A percentile compares a stretch with the other conserved stretches of the same genome.
These are phyloP conservation scores for Ceratopteris richardii DNA, from an alignment of 75 land plant genomes.

Conservation along the genomic window DNA sequence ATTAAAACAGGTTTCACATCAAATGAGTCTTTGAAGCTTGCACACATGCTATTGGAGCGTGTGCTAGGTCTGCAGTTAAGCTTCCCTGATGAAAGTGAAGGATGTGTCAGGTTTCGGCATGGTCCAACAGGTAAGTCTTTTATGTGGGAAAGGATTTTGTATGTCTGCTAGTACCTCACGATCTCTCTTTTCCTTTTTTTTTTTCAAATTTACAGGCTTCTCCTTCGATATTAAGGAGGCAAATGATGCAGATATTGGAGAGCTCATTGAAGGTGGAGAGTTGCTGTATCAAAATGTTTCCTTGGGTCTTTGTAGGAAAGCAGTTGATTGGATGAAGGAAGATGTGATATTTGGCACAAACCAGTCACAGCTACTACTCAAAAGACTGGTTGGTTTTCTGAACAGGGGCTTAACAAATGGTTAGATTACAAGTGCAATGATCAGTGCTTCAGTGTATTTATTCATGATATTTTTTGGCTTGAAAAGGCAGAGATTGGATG, in stretches of 20 bases:
- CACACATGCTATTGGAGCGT: neutral
- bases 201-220: neutral
- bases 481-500: no score
- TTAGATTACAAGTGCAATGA: no score
- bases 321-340: conserved; percentile 4
- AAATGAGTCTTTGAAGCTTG: neutral
- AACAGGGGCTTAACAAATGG: neutral
- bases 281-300: neutral
- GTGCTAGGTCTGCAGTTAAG: neutral
- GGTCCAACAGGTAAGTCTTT: neutral
- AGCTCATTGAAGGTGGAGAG: conserved; percentile 1
- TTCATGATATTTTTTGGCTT: no score
- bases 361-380: neutral
- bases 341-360: neutral
- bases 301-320: neutral
- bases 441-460: no score
- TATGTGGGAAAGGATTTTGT: neutral
- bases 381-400: neutral
- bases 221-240: neutral
- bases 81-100: neutral
- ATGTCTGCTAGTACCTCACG: neutral
- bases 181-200: neutral
- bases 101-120: neutral
- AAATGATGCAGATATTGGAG: neutral
- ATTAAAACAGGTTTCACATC: neutral